A percentile compares a stretch with the other conserved stretches of the same genome.
phyloP scores from a whole-genome alignment of 2,329 filamentous ascomycete genomes.

The Nannizzia gypsea region DNA sequence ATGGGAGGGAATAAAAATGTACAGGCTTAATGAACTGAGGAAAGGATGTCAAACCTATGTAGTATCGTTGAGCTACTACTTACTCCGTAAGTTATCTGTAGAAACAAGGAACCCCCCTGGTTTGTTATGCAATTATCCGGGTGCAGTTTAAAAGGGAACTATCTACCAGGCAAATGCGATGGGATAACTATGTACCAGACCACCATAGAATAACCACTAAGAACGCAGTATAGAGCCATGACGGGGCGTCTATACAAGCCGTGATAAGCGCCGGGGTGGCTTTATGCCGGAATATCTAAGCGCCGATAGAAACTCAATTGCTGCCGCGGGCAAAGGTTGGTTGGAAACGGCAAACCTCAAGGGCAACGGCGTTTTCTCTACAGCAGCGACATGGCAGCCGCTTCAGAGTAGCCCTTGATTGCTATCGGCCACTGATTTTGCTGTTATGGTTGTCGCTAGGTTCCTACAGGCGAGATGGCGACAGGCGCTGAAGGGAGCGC shows the following conservation, averaged over 20 bases:
- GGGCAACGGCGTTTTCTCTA: too few relatives aligned
- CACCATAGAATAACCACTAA: neutral
- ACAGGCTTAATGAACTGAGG: too few relatives aligned
- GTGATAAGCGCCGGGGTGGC: neutral
- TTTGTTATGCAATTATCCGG: too few relatives aligned
- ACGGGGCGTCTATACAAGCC: too few relatives aligned
- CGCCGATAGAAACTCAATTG: neutral
- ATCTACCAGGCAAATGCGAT: too few relatives aligned
- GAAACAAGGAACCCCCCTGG: too few relatives aligned
- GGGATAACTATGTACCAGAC: neutral
- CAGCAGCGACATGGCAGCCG: neutral
- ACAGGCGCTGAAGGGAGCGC: conserved; percentile 24
- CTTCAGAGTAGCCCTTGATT: neutral
- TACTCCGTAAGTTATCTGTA: too few relatives aligned
- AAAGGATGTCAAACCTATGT: too few relatives aligned
- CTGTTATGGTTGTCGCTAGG: conserved; percentile 27
- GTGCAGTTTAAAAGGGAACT: too few relatives aligned
- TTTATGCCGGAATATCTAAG: neutral
- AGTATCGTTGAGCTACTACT: too few relatives aligned
- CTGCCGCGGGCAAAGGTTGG: neutral
- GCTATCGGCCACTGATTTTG: conserved; percentile 16
- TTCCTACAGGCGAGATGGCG: conserved; percentile 26
- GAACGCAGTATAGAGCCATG: too few relatives aligned
- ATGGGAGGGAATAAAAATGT: too few relatives aligned
- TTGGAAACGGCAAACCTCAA: neutral